A percentile compares a stretch with the other conserved stretches of the same genome.
Evolutionary conservation across 176 grass and related monocot species (phyloP).

Genomic region (Bonia amplexicaulis): DNA sequence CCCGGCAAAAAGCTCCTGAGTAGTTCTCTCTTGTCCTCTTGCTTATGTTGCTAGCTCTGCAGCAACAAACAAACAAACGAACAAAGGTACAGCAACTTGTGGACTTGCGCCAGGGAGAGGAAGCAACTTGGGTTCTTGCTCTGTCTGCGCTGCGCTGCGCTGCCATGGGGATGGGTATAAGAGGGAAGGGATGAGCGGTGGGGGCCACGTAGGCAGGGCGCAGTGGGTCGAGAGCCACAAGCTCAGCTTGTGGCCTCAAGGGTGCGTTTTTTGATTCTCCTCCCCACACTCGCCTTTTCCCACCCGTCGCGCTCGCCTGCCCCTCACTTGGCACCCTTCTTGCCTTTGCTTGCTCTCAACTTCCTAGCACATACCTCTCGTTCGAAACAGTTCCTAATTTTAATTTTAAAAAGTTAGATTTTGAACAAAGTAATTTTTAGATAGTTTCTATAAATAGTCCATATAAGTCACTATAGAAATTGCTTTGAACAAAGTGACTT

Average conservation of each 20-base stretch:
- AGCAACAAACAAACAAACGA: neutral
- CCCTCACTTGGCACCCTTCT: neutral
- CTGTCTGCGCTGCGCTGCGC: neutral
- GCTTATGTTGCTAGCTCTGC: neutral
- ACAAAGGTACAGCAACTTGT: no score
- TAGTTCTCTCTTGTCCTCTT: neutral
- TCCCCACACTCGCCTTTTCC: neutral
- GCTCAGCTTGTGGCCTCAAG: conserved; percentile 46
- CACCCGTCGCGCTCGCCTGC: neutral
- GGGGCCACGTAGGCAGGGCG: conserved; percentile 27
- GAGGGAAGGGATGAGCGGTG: neutral
- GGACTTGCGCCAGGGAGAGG: neutral
- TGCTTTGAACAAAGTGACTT: fast-evolving
- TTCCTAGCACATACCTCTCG: no score
- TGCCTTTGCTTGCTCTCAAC: no score
- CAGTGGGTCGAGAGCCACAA: conserved; percentile 50
- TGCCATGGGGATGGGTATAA: conserved; percentile 22
- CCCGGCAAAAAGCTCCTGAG: neutral
- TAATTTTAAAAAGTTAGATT: no score
- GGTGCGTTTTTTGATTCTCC: conserved; percentile 60
- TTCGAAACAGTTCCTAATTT: no score
- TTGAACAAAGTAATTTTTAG: no score
- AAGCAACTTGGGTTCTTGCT: neutral
- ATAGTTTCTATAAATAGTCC: no score
- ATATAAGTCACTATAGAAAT: no score